A percentile compares a stretch with the other conserved stretches of the same genome.
phyloP scores from a whole-genome alignment of 176 grass and related monocot genomes.

The Echinochloa phyllopogon region DNA sequence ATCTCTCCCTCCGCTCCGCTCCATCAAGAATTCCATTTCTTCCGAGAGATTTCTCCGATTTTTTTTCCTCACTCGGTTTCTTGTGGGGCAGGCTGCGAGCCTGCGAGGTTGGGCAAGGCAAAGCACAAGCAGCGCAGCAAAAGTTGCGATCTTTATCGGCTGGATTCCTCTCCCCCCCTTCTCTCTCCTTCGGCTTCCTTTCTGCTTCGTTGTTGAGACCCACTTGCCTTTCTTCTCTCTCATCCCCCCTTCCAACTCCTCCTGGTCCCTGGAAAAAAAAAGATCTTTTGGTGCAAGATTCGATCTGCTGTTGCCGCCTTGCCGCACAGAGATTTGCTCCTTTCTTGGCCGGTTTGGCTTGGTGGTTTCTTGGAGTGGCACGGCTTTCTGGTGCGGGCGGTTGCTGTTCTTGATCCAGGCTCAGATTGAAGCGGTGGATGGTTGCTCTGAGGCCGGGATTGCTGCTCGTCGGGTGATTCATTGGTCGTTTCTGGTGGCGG shows the following conservation, averaged over 20 bases:
- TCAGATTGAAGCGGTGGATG: conserved; percentile 28
- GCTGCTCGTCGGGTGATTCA: conserved; percentile 8
- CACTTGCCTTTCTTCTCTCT: conserved; percentile 27
- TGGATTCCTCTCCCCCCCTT: conserved; percentile 22
- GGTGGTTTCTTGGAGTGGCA: conserved; percentile 31
- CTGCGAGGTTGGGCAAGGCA: neutral
- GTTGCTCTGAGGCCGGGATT: neutral
- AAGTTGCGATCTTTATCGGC: conserved; percentile 60
- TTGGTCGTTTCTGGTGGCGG: neutral
- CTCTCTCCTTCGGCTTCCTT: conserved; percentile 16
- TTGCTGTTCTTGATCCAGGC: conserved; percentile 30
- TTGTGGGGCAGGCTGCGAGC: conserved; percentile 29
- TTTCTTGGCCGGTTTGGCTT: conserved; percentile 25
- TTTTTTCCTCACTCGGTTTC: conserved; percentile 15
- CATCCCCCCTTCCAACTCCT: conserved; percentile 38
- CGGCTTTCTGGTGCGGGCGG: neutral
- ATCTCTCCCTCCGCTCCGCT: neutral
- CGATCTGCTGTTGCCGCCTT: conserved; percentile 33
- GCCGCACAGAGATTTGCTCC: conserved; percentile 28
- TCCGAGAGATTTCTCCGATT: conserved; percentile 22
- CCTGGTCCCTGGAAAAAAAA: conserved; percentile 41
- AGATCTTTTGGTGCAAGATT: conserved; percentile 52
- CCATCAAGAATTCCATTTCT: conserved; percentile 29
- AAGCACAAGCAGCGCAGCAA: conserved; percentile 29
- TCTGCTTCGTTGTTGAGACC: conserved; percentile 41